Evolutionary conservation across 805 yeast genomes (phyloP).

Genomic region (Metschnikowia kofuensis): DNA sequence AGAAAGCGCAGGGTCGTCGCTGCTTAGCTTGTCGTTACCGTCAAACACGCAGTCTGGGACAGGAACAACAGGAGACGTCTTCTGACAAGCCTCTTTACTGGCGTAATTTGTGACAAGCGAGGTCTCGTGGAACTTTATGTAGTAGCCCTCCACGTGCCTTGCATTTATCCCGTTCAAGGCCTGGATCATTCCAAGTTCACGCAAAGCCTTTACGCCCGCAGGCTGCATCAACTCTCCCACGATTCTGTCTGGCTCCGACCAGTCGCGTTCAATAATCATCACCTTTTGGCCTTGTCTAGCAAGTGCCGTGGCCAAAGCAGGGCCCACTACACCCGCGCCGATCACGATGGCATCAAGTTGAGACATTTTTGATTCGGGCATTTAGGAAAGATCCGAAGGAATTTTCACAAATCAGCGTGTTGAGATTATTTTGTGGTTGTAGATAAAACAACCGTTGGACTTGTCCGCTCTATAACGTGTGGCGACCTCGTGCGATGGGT

Average conservation of each 20-base stretch:
- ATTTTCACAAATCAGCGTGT: not conserved
- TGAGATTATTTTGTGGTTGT: not conserved
- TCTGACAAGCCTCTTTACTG: slow-evolving; percentile 45
- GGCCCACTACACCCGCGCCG: slow-evolving; percentile 99
- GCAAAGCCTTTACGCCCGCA: slow-evolving; percentile 84
- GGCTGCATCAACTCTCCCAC: slow-evolving; percentile 98
- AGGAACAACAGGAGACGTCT: slow-evolving; percentile 43
- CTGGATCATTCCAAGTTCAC: slow-evolving; percentile 76
- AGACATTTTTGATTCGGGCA: not conserved
- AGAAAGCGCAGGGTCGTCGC: slow-evolving; percentile 46
- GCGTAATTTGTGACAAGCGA: slow-evolving; percentile 69
- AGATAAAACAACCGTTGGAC: not conserved
- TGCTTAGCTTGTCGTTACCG: slow-evolving; percentile 52
- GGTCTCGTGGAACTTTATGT: slow-evolving; percentile 63
- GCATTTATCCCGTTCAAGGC: slow-evolving; percentile 78
- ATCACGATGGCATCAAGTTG: slow-evolving; percentile 73
- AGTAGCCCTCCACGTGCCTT: slow-evolving; percentile 73
- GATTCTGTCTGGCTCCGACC: slow-evolving; percentile 90
- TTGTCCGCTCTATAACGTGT: not conserved
- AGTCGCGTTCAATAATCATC: slow-evolving; percentile 77
- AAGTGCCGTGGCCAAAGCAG: slow-evolving; percentile 83
- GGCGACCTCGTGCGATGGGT: not conserved
- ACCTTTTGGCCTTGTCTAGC: slow-evolving; percentile 90
- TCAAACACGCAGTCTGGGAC: slow-evolving; percentile 54
- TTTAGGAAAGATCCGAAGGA: not conserved